Evolutionary conservation across 768 basidiomycete genomes (phyloP).

Genomic region (Roridomyces roridus): DNA sequence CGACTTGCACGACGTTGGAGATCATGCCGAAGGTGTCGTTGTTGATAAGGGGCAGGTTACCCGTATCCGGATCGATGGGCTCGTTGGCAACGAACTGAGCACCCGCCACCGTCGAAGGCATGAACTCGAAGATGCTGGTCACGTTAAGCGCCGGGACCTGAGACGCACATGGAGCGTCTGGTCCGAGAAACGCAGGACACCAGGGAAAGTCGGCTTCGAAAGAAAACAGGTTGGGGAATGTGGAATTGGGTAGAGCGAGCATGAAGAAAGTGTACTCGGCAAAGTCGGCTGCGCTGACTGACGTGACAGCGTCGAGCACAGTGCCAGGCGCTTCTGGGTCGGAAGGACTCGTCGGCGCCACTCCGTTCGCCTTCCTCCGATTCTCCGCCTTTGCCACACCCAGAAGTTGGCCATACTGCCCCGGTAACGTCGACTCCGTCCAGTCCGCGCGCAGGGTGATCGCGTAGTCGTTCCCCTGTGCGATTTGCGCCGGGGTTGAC

Average conservation of each 20-base stretch:
- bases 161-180: constrained; percentile 3
- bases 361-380: no score
- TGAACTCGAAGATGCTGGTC: neutral
- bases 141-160: constrained; percentile 2
- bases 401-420: constrained; percentile 24
- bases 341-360: no score
- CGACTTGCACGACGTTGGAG: constrained; percentile 28
- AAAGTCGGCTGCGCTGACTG: no score
- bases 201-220: constrained; percentile 8
- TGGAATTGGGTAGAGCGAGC: no score
- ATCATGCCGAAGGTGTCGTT: constrained; percentile 13
- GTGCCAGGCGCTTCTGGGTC: no score
- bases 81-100: constrained; percentile 1
- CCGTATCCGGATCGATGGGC: neutral
- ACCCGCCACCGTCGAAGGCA: constrained; percentile 9
- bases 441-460: constrained; percentile 26
- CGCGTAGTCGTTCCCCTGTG: constrained; percentile 4
- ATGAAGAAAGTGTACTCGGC: no score
- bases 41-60: constrained; percentile 15
- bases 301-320: no score
- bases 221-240: neutral
- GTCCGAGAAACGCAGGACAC: constrained; percentile 7
- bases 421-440: constrained; percentile 22
- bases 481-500: neutral
- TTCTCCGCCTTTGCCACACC: constrained; percentile 18